Percentiles rank a stretch among this genome's conserved stretches.
Evolutionary conservation across 441 rosid species (phyloP).

Genomic region (Gossypium lobatum): DNA sequence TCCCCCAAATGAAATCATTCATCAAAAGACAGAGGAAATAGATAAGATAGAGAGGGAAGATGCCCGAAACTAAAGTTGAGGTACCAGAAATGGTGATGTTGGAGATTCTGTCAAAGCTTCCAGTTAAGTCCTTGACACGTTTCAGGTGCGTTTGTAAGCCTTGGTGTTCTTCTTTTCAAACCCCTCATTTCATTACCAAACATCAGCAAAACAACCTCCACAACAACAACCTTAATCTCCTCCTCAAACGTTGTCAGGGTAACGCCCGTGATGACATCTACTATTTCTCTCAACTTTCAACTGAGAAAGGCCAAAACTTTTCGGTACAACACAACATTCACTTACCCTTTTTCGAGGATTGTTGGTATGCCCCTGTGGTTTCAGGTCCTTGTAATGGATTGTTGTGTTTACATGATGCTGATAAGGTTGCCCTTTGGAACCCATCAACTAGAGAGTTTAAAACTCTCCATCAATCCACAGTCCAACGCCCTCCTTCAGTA

Average conservation of each 20-base stretch:
- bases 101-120: slow-evolving; percentile 5
- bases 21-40: background rate
- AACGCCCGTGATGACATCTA: background rate
- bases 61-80: background rate
- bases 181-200: background rate
- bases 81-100: background rate
- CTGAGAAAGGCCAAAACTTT: background rate
- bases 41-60: background rate
- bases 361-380: background rate
- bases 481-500: background rate
- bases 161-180: slow-evolving; percentile 4
- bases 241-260: background rate
- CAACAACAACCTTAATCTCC: background rate
- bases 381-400: slow-evolving; percentile 13
- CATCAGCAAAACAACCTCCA: background rate
- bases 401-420: background rate
- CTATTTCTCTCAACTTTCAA: background rate
- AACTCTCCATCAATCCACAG: background rate
- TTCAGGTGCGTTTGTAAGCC: slow-evolving; percentile 3
- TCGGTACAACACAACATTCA: background rate
- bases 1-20: background rate
- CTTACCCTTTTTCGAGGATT: background rate
- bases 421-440: slow-evolving; percentile 8
- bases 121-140: background rate
- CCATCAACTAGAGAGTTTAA: slow-evolving; percentile 14